A percentile compares a stretch with the other conserved stretches of the same genome.
phyloP scores from a whole-genome alignment of 495 filamentous ascomycete species.

The Penicillium macrosclerotiorum region DNA sequence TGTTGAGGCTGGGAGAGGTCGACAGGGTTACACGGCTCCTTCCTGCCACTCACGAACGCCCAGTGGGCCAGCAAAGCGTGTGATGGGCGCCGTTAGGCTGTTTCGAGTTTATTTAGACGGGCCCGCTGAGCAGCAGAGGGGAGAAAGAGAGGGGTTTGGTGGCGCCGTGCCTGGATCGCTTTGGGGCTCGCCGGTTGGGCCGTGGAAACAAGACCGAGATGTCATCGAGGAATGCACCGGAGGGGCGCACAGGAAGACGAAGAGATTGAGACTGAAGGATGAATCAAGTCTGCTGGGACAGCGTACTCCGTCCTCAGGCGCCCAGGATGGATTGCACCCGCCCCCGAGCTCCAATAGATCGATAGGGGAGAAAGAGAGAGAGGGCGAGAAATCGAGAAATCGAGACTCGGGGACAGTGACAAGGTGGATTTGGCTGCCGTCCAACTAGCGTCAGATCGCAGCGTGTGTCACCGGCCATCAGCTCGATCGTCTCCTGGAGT shows the following conservation, averaged over 20 bases:
- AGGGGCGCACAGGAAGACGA: too few relatives aligned
- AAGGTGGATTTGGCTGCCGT: too few relatives aligned
- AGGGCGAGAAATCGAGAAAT: too few relatives aligned
- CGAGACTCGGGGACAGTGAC: too few relatives aligned
- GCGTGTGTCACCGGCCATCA: conserved; percentile 4
- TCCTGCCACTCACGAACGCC: conserved; percentile 10
- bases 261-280: too few relatives aligned
- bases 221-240: too few relatives aligned
- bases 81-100: conserved; percentile 41
- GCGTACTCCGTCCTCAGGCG: too few relatives aligned
- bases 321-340: too few relatives aligned
- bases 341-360: too few relatives aligned
- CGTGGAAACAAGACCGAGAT: conserved; percentile 36
- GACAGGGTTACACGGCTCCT: conserved; percentile 10
- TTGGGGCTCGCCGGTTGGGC: conserved; percentile 19
- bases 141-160: too few relatives aligned
- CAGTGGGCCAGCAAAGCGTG: conserved; percentile 3
- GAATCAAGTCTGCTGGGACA: too few relatives aligned
- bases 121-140: conserved; percentile 20
- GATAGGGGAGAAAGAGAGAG: too few relatives aligned
- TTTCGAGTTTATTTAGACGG: conserved; percentile 48
- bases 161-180: conserved; percentile 21
- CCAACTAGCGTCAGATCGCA: conserved; percentile 13
- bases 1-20: conserved; percentile 6
- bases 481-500: neutral